A percentile compares a stretch with the other conserved stretches of the same genome.
Conservation (phyloP, 495 filamentous ascomycete genomes). For the Talaromyces trachyspermus region DNA sequence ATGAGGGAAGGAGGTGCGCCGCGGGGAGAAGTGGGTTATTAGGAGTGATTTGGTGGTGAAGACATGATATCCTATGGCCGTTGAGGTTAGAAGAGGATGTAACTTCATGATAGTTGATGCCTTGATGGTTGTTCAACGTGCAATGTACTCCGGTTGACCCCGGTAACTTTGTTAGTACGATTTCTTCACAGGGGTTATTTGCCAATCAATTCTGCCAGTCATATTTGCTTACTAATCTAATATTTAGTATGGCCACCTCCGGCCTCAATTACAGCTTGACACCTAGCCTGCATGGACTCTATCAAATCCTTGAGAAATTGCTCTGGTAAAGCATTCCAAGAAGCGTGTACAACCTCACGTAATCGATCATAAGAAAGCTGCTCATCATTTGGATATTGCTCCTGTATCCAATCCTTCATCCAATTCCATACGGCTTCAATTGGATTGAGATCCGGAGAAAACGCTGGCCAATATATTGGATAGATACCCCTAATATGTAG, state of each 20-base stretch:
- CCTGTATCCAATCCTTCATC: too few species aligned
- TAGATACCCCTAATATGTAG: too few species aligned
- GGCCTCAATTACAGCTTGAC: slow-evolving; percentile 9
- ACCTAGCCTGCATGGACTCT: slow-evolving; percentile 10
- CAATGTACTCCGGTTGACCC: not conserved
- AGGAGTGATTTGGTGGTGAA: slow-evolving; percentile 69
- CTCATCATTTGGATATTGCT: too few species aligned
- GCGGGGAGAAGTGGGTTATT: slow-evolving; percentile 90
- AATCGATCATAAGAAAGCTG: too few species aligned
- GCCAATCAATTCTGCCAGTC: not conserved
- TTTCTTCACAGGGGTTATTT: not conserved
- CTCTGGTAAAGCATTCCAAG: slow-evolving; percentile 1
- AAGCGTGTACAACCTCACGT: too few species aligned
- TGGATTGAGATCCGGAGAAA: too few species aligned
- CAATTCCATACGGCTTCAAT: not conserved
- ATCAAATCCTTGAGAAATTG: slow-evolving; percentile 6
- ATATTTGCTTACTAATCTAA: slow-evolving; percentile 1
- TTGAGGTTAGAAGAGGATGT: too few species aligned
- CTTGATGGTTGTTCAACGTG: too few species aligned
- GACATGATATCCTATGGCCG: not conserved
- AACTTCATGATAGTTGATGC: too few species aligned
- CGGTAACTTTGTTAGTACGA: slow-evolving; percentile 2
- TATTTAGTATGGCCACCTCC: slow-evolving; percentile 7
- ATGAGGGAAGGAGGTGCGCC: slow-evolving; percentile 72
- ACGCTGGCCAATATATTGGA: too few species aligned